Evolutionary conservation across 306 rosid species (phyloP), one percentile per base, ranked within the genome.

Genomic region (Ormosia emarginata): DNA sequence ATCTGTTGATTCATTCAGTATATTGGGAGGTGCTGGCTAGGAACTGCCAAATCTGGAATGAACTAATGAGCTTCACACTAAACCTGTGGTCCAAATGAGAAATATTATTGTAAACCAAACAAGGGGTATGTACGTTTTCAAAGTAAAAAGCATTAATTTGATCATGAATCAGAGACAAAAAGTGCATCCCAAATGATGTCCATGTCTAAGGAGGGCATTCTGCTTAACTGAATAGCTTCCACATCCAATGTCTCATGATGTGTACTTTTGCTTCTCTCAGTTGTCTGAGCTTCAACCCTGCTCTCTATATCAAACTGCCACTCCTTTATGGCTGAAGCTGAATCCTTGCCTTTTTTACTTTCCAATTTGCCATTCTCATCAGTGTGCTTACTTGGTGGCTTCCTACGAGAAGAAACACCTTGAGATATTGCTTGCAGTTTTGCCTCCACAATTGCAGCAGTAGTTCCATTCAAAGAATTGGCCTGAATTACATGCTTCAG

Each of bases 121-220:
- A 67, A 36, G 10, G 40, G 36, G 7, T 69, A 58, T 77, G 73
- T 11, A 58, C 66, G 18, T 67, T 62, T 53, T 59, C 53, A 18
- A 77, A 64, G 75, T 49, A 44, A 68, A 43, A 77, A 43, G 0
- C 53, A 57, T 71, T 6, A 67, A 67, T 36, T 57, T 62, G 76
- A 55, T 87, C 82, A 91, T 79, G 85, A 85, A 75, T 91, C 94
- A 53, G 97, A 88, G 66, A 91, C 92, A 44, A 85, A 79, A 83
- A 95, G 92, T 74, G 95, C 94, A 87, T 95, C 94, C 98, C 98
- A 95, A 73, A 95, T 93, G 61, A 77, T 78, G 73, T 95, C 98
- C 98, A 95, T 95, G 78, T 95, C 98, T 87, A 95, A 87, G 18
- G 98, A 95, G 14, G 98, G 97, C 94, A 93, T 90, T 90, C 91